phyloP scores from a whole-genome alignment of 371 early-diverging fungal genomes.

The Mucor lusitanicus region DNA sequence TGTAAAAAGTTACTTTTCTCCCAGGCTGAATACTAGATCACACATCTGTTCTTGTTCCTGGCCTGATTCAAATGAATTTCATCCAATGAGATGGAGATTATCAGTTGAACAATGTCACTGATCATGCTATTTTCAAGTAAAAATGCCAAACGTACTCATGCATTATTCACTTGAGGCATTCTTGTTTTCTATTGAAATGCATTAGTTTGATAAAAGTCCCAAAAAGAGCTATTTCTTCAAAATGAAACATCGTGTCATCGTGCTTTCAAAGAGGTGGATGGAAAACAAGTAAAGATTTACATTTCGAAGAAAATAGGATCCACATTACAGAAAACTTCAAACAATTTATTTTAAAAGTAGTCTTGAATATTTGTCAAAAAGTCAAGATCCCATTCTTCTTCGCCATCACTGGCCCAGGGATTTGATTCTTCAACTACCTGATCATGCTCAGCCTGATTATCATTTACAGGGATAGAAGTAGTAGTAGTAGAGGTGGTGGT shows the following conservation, averaged over 20 bases:
- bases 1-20: too few relatives aligned
- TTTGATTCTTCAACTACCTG: background rate
- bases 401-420: slow-evolving; percentile 8
- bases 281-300: background rate
- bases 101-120: too few relatives aligned
- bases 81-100: too few relatives aligned
- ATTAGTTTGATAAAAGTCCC: background rate
- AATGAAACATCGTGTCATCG: background rate
- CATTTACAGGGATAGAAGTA: too few relatives aligned
- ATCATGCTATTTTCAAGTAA: too few relatives aligned
- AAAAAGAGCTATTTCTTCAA: background rate
- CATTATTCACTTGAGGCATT: too few relatives aligned
- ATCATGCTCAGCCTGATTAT: background rate
- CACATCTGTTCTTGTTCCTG: too few relatives aligned
- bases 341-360: background rate
- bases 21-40: too few relatives aligned
- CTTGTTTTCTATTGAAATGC: too few relatives aligned
- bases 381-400: slow-evolving; percentile 6
- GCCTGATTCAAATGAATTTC: too few relatives aligned
- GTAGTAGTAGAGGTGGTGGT: too few relatives aligned
- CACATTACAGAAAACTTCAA: background rate
- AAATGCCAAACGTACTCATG: too few relatives aligned
- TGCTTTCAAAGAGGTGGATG: background rate
- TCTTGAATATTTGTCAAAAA: background rate
- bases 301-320: background rate